Evolutionary conservation across 1,139 yeast species (phyloP).

Genomic region (Suhomyces terraborum): DNA sequence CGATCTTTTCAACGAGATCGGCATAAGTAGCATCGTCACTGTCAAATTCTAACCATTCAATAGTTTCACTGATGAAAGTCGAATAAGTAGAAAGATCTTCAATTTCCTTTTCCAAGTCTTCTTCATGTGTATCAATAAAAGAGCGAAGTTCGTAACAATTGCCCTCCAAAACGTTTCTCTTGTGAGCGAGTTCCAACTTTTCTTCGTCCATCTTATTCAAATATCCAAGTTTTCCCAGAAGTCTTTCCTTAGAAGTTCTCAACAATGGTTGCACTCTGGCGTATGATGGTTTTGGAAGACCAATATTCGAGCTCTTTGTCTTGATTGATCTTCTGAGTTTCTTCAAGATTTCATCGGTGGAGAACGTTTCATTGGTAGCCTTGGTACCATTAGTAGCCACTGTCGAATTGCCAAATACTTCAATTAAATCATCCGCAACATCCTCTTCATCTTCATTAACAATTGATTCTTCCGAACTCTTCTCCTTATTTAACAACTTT

Average conservation of each 20-base stretch:
- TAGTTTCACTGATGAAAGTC: slow-evolving; percentile 43
- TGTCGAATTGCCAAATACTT: slow-evolving; percentile 13
- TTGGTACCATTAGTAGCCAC: slow-evolving; percentile 2
- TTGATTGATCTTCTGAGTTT: slow-evolving; percentile 21
- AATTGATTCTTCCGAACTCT: slow-evolving; percentile 17
- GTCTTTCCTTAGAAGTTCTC: slow-evolving; percentile 37
- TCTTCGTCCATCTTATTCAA: slow-evolving; percentile 49
- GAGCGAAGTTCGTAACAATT: slow-evolving; percentile 59
- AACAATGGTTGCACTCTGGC: slow-evolving; percentile 50
- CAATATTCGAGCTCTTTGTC: slow-evolving; percentile 21
- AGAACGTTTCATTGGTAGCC: slow-evolving; percentile 22
- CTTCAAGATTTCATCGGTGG: slow-evolving; percentile 14
- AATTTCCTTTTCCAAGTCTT: slow-evolving; percentile 36
- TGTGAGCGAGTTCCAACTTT: slow-evolving; percentile 48
- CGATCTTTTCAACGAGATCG: slow-evolving; percentile 36
- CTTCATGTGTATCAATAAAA: slow-evolving; percentile 52
- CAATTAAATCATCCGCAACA: neutral
- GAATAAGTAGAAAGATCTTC: slow-evolving; percentile 31
- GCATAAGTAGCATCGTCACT: slow-evolving; percentile 55
- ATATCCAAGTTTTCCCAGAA: slow-evolving; percentile 29
- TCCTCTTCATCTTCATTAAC: slow-evolving; percentile 19
- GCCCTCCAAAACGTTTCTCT: slow-evolving; percentile 58
- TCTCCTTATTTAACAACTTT: slow-evolving; percentile 29
- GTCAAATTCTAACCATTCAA: slow-evolving; percentile 83
- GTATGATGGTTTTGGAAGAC: slow-evolving; percentile 36